Percentiles rank a stretch among this genome's conserved stretches.
phyloP scores from a whole-genome alignment of 2,329 filamentous ascomycete species.

The Aspergillus sojae region DNA sequence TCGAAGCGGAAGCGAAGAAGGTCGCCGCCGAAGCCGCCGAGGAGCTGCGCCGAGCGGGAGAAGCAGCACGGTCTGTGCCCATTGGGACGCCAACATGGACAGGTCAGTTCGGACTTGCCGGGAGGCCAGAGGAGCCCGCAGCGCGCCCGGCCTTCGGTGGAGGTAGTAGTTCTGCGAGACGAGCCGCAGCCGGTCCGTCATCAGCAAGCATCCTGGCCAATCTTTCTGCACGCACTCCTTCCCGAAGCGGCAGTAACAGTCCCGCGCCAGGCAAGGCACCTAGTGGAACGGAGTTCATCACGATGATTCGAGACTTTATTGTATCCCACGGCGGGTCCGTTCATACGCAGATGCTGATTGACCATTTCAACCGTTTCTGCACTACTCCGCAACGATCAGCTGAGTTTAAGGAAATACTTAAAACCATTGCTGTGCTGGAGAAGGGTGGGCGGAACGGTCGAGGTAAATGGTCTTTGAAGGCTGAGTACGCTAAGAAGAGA shows the following conservation, averaged over 20 bases:
- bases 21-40: slow-evolving; percentile 77
- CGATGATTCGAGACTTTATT: slow-evolving; percentile 78
- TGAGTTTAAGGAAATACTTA: slow-evolving; percentile 81
- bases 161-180: slow-evolving; percentile 37
- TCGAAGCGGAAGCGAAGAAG: slow-evolving; percentile 78
- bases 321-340: slow-evolving; percentile 74
- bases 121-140: slow-evolving; percentile 63
- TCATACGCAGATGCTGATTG: slow-evolving; percentile 81
- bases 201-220: slow-evolving; percentile 45
- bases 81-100: slow-evolving; percentile 94
- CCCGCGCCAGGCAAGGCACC: slow-evolving; percentile 48
- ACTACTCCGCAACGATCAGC: slow-evolving; percentile 67
- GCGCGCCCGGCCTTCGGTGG: slow-evolving; percentile 49
- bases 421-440: slow-evolving; percentile 73
- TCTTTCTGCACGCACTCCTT: slow-evolving; percentile 33
- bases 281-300: slow-evolving; percentile 65
- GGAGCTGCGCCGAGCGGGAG: slow-evolving; percentile 71
- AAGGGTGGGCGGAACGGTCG: slow-evolving; percentile 51
- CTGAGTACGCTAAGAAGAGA: slow-evolving; percentile 50
- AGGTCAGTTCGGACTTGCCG: slow-evolving; percentile 76
- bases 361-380: slow-evolving; percentile 85
- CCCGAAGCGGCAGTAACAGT: slow-evolving; percentile 33
- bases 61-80: slow-evolving; percentile 71
- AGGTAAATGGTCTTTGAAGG: slow-evolving; percentile 62
- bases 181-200: slow-evolving; percentile 41